Conservation (phyloP, 1,284 basidiomycete genomes). For the Farysia itapuensis region DNA sequence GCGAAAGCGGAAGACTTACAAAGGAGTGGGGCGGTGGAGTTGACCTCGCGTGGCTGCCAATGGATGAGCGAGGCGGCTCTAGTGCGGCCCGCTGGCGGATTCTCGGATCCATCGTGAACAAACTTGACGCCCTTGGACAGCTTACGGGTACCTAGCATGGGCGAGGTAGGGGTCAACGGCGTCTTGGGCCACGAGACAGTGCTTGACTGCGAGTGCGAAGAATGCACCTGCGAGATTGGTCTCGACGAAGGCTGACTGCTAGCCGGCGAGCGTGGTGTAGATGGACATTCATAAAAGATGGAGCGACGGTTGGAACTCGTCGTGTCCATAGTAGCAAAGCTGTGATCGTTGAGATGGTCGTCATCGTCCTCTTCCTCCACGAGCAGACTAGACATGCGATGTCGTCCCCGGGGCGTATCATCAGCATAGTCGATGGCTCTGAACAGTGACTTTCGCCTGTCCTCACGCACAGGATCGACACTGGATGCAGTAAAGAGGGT, state of each 20-base stretch:
- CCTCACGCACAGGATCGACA: conserved; percentile 1
- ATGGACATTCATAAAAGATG: too few relatives aligned
- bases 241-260: too few relatives aligned
- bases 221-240: conserved; percentile 16
- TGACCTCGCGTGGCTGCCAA: neutral
- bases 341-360: conserved; percentile 26
- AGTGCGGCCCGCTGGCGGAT: conserved; percentile 3
- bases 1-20: conserved; percentile 10
- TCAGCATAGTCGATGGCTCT: conserved; percentile 27
- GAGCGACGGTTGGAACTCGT: conserved; percentile 12
- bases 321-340: conserved; percentile 16
- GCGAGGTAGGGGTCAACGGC: conserved; percentile 18
- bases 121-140: too few relatives aligned
- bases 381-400: conserved; percentile 2
- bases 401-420: conserved; percentile 31
- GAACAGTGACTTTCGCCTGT: conserved; percentile 6
- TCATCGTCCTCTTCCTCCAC: conserved; percentile 23
- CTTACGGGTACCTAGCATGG: too few relatives aligned
- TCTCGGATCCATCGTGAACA: too few relatives aligned
- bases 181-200: conserved; percentile 30
- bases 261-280: too few relatives aligned
- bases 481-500: conserved; percentile 5
- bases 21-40: conserved; percentile 1
- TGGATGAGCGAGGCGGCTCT: conserved; percentile 6
- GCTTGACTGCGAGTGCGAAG: conserved; percentile 3